phyloP scores from a whole-genome alignment of 2,329 filamentous ascomycete species.

The Sclerotinia sclerotiorum region DNA sequence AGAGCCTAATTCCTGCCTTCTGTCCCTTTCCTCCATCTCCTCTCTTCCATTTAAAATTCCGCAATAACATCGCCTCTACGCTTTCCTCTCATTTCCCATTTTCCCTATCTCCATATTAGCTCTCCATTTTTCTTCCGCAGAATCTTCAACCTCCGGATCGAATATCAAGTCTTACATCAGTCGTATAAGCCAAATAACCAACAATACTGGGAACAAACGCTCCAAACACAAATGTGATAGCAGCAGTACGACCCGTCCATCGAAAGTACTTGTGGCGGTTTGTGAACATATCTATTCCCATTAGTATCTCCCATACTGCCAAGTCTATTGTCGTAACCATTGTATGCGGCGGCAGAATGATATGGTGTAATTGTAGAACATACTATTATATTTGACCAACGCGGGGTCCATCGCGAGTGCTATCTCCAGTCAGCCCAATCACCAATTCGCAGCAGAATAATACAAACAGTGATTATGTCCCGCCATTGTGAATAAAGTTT shows the following conservation, averaged over 20 bases:
- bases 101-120: constrained; percentile 61
- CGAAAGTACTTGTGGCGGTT: constrained; percentile 94
- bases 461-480: constrained; percentile 49
- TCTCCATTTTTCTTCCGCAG: constrained; percentile 19
- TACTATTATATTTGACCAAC: constrained; percentile 56
- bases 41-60: constrained; percentile 61
- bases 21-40: constrained; percentile 24
- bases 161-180: constrained; percentile 67
- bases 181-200: constrained; percentile 72
- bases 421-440: constrained; percentile 27
- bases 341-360: constrained; percentile 20
- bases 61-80: constrained; percentile 78
- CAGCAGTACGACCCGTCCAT: constrained; percentile 83
- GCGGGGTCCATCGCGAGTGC: constrained; percentile 47
- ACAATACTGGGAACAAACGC: constrained; percentile 69
- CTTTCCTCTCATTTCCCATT: constrained; percentile 83
- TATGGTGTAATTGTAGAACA: constrained; percentile 25
- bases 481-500: constrained; percentile 46
- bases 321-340: neutral
- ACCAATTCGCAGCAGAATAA: neutral
- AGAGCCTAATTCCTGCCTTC: neutral
- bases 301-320: neutral
- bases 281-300: constrained; percentile 63
- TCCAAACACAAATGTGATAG: constrained; percentile 75
- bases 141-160: neutral